phyloP scores from a whole-genome alignment of 345 rosid species.

The Hypericum perforatum region DNA sequence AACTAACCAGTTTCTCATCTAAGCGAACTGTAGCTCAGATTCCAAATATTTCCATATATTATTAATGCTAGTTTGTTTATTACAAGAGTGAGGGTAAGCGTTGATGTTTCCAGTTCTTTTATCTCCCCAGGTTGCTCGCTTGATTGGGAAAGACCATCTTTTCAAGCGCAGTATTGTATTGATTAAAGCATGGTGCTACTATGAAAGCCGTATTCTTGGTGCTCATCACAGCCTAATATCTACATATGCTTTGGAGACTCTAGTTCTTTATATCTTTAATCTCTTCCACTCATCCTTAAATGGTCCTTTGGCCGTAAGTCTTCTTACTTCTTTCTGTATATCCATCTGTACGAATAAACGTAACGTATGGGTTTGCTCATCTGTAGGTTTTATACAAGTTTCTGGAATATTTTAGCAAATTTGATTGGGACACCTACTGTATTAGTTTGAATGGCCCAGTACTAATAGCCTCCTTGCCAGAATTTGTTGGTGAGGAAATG shows the following conservation, averaged over 20 bases:
- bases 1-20: no score
- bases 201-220: constrained; percentile 85
- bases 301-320: constrained; percentile 79
- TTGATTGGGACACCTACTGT: constrained; percentile 91
- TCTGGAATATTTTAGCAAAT: constrained; percentile 91
- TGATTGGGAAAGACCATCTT: constrained; percentile 67
- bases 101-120: background rate
- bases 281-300: constrained; percentile 54
- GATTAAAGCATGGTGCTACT: constrained; percentile 89
- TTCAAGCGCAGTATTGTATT: constrained; percentile 79
- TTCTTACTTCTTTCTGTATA: constrained; percentile 8
- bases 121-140: constrained; percentile 43
- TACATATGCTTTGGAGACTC: constrained; percentile 80
- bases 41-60: no score
- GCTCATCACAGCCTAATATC: constrained; percentile 87
- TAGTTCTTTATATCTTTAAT: constrained; percentile 76
- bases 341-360: constrained; percentile 1
- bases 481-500: constrained; percentile 46
- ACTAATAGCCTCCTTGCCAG: constrained; percentile 52
- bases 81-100: background rate
- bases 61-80: no score
- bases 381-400: constrained; percentile 70
- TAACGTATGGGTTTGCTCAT: constrained; percentile 10
- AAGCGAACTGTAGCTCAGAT: no score
- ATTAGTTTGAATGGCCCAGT: constrained; percentile 73